A percentile compares a stretch with the other conserved stretches of the same genome.
These are phyloP conservation scores for Mortierella sp. DNA, from an alignment of 371 early-diverging fungal genomes.

Conservation along the genomic window DNA sequence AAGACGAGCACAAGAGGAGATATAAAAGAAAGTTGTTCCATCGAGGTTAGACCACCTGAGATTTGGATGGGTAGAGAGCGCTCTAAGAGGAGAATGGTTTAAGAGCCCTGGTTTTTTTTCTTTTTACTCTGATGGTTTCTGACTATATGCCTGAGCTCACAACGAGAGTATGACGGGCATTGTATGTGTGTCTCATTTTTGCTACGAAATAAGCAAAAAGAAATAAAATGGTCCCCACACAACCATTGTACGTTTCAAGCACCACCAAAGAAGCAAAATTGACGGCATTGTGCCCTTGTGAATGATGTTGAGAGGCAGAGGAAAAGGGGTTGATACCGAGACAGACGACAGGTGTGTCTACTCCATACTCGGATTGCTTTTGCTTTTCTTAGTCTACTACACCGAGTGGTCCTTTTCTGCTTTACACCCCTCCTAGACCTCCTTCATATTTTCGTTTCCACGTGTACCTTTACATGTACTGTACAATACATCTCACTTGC, in stretches of 20 bases:
- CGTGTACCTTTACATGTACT: background rate
- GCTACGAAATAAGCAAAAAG: no score
- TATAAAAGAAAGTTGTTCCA: constrained; percentile 1
- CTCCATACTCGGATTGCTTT: background rate
- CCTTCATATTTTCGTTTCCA: background rate
- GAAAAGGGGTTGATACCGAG: background rate
- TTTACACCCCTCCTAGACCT: background rate
- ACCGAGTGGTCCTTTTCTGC: background rate
- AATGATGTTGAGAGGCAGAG: no score
- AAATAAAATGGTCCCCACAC: no score
- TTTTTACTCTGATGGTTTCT: background rate
- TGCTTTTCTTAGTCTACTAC: background rate
- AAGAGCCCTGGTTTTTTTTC: background rate
- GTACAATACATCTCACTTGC: background rate
- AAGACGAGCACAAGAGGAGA: background rate
- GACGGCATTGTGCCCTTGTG: no score
- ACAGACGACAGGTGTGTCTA: background rate
- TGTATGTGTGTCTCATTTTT: background rate
- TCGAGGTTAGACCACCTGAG: constrained; percentile 1
- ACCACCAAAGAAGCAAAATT: no score
- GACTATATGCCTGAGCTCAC: background rate
- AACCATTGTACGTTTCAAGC: no score
- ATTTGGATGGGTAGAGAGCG: background rate
- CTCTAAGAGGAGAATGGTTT: background rate
- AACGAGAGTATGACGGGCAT: no score